Conservation (phyloP, 129 eudicot species). For the Flaveria brownii region DNA sequence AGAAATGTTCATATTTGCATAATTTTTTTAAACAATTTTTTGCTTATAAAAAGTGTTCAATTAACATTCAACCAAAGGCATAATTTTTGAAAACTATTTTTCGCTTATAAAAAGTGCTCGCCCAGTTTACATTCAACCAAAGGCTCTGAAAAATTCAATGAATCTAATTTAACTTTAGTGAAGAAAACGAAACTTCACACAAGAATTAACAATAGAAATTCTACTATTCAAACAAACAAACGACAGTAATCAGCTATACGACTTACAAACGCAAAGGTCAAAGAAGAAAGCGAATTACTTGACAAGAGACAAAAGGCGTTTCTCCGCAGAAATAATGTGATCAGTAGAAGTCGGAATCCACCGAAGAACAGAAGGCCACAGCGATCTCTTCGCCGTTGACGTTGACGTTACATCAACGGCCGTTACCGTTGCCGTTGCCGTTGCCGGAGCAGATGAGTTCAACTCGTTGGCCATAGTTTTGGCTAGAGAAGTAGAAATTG, state of each 20-base stretch:
- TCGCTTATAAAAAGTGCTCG: not conserved
- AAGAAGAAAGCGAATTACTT: conserved; percentile 40
- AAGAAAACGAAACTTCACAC: not conserved
- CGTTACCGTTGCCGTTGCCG: conserved; percentile 28
- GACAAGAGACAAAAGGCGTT: conserved; percentile 88
- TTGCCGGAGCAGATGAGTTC: conserved; percentile 35
- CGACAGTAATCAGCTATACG: not conserved
- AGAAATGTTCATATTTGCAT: too few relatives aligned
- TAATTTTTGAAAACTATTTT: not conserved
- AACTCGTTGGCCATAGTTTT: conserved; percentile 59
- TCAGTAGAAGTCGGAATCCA: conserved; percentile 96
- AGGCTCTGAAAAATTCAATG: not conserved
- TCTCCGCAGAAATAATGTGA: conserved; percentile 85
- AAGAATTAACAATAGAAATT: conserved; percentile 11
- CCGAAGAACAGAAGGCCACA: conserved; percentile 76
- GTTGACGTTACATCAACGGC: conserved; percentile 30
- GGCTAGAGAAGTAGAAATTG: conserved; percentile 22
- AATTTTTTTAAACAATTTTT: too few relatives aligned
- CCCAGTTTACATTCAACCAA: not conserved
- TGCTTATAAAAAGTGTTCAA: not conserved
- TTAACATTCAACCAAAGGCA: not conserved
- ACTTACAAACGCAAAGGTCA: not conserved
- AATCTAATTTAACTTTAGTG: not conserved
- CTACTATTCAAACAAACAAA: not conserved
- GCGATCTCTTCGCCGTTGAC: conserved; percentile 30